Evolutionary conservation across 352 stramenopile genomes (phyloP).

Genomic region (Phytophthora foliorum): DNA sequence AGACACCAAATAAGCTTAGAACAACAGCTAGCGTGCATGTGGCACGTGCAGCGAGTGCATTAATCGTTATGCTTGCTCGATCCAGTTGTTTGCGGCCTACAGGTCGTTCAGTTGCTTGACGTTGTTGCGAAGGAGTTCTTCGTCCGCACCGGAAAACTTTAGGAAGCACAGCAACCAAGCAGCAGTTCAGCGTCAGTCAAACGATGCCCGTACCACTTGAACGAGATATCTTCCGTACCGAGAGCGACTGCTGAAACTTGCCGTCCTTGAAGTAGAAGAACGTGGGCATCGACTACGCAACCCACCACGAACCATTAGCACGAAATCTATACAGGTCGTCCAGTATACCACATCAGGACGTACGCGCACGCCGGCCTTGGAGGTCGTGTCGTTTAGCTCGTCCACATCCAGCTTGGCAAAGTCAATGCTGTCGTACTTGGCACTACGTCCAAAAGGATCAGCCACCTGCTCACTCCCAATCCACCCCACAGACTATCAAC

Average conservation of each 20-base stretch:
- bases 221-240: slow-evolving; percentile 43
- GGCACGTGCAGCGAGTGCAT: too few relatives aligned
- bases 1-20: too few relatives aligned
- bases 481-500: background rate
- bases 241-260: slow-evolving; percentile 81
- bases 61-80: slow-evolving; percentile 4
- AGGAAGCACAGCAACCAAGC: background rate
- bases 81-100: slow-evolving; percentile 31
- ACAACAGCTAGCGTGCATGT: too few relatives aligned
- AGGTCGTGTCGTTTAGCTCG: slow-evolving; percentile 81
- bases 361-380: slow-evolving; percentile 85
- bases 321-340: background rate
- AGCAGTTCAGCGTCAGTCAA: slow-evolving; percentile 22
- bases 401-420: slow-evolving; percentile 92
- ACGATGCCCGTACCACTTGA: background rate
- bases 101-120: slow-evolving; percentile 81
- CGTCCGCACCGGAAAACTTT: slow-evolving; percentile 88
- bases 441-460: slow-evolving; percentile 40
- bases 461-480: background rate
- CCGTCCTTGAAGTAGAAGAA: slow-evolving; percentile 90
- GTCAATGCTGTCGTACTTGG: slow-evolving; percentile 70
- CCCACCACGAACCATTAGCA: slow-evolving; percentile 5
- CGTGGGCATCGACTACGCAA: slow-evolving; percentile 85
- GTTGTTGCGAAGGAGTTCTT: slow-evolving; percentile 75
- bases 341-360: slow-evolving; percentile 23